Evolutionary conservation across 768 basidiomycete species (phyloP).

Genomic region (Neoboletus brunneissimus): DNA sequence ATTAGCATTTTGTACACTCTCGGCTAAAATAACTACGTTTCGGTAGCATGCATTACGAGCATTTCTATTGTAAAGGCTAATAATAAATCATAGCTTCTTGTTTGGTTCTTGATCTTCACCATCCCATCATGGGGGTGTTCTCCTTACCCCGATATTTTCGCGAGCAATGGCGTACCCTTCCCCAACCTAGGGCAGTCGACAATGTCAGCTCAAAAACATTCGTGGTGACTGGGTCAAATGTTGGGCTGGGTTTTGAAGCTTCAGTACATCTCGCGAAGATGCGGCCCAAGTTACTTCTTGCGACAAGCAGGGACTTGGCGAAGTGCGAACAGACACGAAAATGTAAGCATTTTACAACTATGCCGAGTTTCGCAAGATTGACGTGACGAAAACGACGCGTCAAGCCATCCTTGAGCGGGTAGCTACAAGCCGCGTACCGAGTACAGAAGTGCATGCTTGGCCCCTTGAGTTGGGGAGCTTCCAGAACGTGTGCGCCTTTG

Average conservation of each 20-base stretch:
- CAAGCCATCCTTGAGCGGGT: conserved; percentile 20
- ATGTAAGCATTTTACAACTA: conserved; percentile 10
- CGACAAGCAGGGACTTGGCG: conserved; percentile 32
- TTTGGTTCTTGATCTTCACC: too few species aligned
- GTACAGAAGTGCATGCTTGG: conserved; percentile 27
- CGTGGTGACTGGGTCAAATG: conserved; percentile 51
- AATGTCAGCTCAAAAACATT: conserved; percentile 47
- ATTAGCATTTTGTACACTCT: too few species aligned
- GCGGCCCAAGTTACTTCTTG: conserved; percentile 31
- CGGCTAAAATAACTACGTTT: too few species aligned
- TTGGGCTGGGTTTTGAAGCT: conserved; percentile 35
- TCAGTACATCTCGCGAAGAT: conserved; percentile 32
- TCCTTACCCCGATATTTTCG: too few species aligned
- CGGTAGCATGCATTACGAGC: too few species aligned
- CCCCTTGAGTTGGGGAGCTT: conserved; percentile 36
- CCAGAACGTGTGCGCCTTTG: conserved; percentile 33
- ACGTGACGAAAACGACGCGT: neutral
- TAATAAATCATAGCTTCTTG: too few species aligned
- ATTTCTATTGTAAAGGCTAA: too few species aligned
- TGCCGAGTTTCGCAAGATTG: neutral
- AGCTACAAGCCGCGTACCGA: neutral
- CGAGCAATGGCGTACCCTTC: conserved; percentile 13
- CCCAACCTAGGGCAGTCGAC: conserved; percentile 9
- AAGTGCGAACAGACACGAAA: conserved; percentile 25
- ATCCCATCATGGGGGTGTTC: too few species aligned